Conservation (phyloP, 2,329 filamentous ascomycete species). For the Colletotrichum acutatum region DNA sequence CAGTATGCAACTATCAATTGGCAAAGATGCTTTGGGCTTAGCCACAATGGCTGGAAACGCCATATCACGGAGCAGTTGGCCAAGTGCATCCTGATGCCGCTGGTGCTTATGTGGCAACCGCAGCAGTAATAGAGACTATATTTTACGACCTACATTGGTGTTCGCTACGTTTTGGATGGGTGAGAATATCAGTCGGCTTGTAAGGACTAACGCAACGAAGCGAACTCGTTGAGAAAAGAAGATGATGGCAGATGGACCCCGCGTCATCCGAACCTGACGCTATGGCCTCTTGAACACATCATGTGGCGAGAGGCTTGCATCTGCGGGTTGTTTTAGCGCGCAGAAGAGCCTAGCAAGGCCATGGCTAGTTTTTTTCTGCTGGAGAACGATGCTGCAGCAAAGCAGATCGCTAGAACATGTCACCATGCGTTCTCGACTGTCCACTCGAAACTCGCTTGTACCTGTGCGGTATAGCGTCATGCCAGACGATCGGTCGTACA, state of each 20-base stretch:
- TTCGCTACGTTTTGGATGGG: background rate
- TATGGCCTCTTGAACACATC: slow-evolving; percentile 15
- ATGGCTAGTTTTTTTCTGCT: background rate
- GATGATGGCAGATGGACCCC: background rate
- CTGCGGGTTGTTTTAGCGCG: slow-evolving; percentile 10
- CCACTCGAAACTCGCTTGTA: background rate
- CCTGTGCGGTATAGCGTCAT: background rate
- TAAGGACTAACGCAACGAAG: background rate
- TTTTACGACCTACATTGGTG: slow-evolving; percentile 3
- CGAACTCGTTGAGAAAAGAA: background rate
- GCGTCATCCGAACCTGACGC: slow-evolving; percentile 22
- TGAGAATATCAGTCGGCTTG: background rate
- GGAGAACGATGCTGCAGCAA: background rate
- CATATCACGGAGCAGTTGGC: background rate
- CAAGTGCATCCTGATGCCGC: slow-evolving; percentile 10
- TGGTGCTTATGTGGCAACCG: slow-evolving; percentile 13
- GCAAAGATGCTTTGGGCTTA: background rate
- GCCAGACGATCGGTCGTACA: background rate
- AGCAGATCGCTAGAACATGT: slow-evolving; percentile 1
- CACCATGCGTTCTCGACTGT: background rate
- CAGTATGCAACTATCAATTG: background rate
- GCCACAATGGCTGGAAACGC: background rate
- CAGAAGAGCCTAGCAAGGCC: background rate
- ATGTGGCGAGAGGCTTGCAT: slow-evolving; percentile 31
- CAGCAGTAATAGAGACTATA: slow-evolving; percentile 30